Base-by-base conservation (phyloP, 371 early-diverging fungal species). In the Apophysomyces trapeziformis region DNA sequence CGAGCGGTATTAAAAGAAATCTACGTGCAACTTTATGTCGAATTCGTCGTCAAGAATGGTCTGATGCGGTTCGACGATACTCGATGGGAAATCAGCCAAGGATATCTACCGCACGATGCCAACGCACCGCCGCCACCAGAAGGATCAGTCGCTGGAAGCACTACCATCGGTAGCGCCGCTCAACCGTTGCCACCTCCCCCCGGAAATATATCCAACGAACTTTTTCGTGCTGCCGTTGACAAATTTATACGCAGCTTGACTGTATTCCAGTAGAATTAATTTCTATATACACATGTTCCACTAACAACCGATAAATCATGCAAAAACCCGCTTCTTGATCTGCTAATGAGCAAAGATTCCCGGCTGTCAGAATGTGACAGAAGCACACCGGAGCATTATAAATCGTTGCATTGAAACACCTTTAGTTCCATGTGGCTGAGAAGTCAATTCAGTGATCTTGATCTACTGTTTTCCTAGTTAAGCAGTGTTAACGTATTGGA, bases 11-110 rank as follows among this genome's bases (percentile, higher is more conserved):
- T 97, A 11, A 87, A 89, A 39, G 87, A 89, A 68, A 93, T 97
- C 57, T 93, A 96, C 75, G 80, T 87, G 35, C 89, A 93, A 57
- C 80, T 95, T 21, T 97, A 95, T 76, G 95, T 97, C 11, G 96
- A 96, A 69, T 95, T 91, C 72, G 94, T 95, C 0, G 89, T 92
- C 61, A 95, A 91, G 73, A 91, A 92, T 64, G 92, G 93, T 12
- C 67, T 93, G 62, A 83, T 87, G 75, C 69, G 77, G 39, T 82
- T 84, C 58, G 83, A 82, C 65, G 80, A 83, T 73, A 83, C 83
- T 16, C 79, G 83, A 12, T 83, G 83, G 83, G 79, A 78, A 56
- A 76, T 82, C 21, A 80, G 76, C 37, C 79, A 77, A 18, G 82
- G 79, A 8, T 71, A 69, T 16, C 59, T 75, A 41, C 77, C 69